Conservation (phyloP, 352 stramenopile species). For the Thalassiosira mediterranea region DNA sequence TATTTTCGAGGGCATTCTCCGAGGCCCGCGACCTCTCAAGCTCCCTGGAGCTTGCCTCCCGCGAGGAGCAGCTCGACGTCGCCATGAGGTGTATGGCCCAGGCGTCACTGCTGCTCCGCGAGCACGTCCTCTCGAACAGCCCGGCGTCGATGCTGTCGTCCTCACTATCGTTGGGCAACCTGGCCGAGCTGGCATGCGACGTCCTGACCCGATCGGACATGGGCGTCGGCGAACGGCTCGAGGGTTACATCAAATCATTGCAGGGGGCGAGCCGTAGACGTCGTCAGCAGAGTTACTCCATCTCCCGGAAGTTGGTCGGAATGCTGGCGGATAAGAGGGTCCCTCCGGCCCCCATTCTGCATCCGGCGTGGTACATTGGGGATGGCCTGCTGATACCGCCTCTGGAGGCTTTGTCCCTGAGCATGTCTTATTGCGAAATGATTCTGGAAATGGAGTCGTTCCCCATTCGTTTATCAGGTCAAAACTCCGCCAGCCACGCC, state of each 20-base stretch:
- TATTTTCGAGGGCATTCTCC: conserved; percentile 53
- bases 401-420: conserved; percentile 52
- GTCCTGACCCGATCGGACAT: conserved; percentile 68
- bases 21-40: conserved; percentile 43
- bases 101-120: conserved; percentile 63
- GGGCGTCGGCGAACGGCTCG: conserved; percentile 71
- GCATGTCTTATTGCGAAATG: conserved; percentile 65
- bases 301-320: background rate
- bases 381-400: conserved; percentile 80
- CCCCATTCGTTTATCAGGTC: no score
- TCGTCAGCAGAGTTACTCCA: conserved; percentile 13
- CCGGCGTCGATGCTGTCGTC: conserved; percentile 37
- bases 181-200: conserved; percentile 70
- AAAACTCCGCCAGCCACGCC: conserved; percentile 23
- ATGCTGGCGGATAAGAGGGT: conserved; percentile 26
- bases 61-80: conserved; percentile 16
- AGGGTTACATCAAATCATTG: conserved; percentile 56
- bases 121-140: conserved; percentile 60
- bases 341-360: conserved; percentile 45
- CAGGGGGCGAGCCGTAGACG: conserved; percentile 24
- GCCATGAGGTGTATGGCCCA: conserved; percentile 57
- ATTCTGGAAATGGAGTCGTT: conserved; percentile 54
- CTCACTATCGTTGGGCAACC: conserved; percentile 50
- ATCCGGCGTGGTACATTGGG: conserved; percentile 80
- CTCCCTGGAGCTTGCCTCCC: conserved; percentile 27